Evolutionary conservation across 176 grass and related monocot species (phyloP), one percentile per base, ranked within the genome.

Genomic region (Lolium multiflorum): DNA sequence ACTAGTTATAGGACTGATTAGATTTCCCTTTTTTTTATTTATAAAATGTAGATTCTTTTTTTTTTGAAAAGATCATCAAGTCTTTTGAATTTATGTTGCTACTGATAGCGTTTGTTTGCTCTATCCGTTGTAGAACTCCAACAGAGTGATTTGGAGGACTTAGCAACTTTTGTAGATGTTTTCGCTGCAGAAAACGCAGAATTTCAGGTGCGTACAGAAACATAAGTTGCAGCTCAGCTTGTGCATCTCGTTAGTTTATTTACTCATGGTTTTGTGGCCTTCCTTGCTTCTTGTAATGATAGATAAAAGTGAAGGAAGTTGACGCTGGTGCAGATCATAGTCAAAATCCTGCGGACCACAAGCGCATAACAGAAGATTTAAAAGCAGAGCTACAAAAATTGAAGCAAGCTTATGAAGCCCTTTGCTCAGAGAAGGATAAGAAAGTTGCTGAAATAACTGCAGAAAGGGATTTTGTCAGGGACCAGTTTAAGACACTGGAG

Each of bases 401-500:
- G 51, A 87, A 95, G 28, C 50, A 90, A 24, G 72, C 83, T 60
- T 89, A 80, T 75, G 83, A 83, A 46, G 62, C 22, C 4, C 22
- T 93, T 80, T 78, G 56, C 52, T 88, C 77, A 17, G 69, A 84
- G 4, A 95, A 92, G 85, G 80, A 92, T 1, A 76, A 63, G 16
- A 82, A 84, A 55, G 14, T 92, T 37, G 88, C 71, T 70, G 39
- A 83, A 24, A 16, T 95, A 74, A 15, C 49, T 17, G 68, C 82
- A 81, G 88, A 90, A 74, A 90, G 67, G 1, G 79, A 71, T 67
- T 88, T 92, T 81, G 61, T 77, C 10, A 86, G 85, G 80, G 77
- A 95, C 14, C 93, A 90, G 79, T 68, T 81, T 9, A 94, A 80
- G 37, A 88, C 72, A 39, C 81, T 90, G 90, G 90, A 92, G 57